Percentiles rank a stretch among this genome's conserved stretches.
Evolutionary conservation across 2,329 filamentous ascomycete genomes (phyloP).

Genomic region (Seiridium unicorne): DNA sequence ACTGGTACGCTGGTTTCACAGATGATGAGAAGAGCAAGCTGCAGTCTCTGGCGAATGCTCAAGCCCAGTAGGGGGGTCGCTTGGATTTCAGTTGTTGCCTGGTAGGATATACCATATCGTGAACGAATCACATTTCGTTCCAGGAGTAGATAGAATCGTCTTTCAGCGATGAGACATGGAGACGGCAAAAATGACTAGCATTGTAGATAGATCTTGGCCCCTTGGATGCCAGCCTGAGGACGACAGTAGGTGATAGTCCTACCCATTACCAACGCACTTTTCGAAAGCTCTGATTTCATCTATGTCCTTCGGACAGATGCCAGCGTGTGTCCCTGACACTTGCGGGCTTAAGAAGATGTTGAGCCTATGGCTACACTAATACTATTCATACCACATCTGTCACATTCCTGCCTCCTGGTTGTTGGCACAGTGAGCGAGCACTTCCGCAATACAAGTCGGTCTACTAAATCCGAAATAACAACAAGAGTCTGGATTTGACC

Average conservation of each 20-base stretch:
- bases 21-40: constrained; percentile 57
- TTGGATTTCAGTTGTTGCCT: neutral
- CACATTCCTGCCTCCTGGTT: no score
- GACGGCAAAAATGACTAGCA: neutral
- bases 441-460: no score
- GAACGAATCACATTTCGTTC: neutral
- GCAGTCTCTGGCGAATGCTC: constrained; percentile 45
- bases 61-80: constrained; percentile 10
- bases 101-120: neutral
- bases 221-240: neutral
- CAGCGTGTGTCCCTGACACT: no score
- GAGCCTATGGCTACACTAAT: no score
- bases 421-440: no score
- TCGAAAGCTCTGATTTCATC: no score
- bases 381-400: no score
- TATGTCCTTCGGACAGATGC: no score
- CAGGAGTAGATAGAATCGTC: neutral
- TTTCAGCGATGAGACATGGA: constrained; percentile 1
- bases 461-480: no score
- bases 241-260: neutral
- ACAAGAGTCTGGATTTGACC: no score
- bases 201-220: constrained; percentile 5
- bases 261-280: no score
- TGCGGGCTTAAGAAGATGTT: no score
- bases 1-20: constrained; percentile 55